Evolutionary conservation across 2,329 filamentous ascomycete genomes (phyloP), one percentile per base, ranked within the genome.

Genomic region (Aspergillus sp.): DNA sequence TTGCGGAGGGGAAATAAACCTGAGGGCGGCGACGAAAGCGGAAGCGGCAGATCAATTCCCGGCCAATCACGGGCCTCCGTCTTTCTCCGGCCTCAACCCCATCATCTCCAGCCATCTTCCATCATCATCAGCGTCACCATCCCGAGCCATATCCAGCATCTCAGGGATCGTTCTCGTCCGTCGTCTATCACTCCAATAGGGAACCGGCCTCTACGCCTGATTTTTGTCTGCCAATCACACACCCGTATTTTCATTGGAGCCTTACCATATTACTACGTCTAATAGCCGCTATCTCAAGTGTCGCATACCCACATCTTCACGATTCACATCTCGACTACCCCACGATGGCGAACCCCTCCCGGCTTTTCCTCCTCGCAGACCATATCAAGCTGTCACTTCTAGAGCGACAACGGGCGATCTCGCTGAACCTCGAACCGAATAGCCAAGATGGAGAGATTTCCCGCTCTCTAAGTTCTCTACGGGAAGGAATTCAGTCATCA

Each of bases 351-450:
- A 80, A 76, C 56, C 74, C 80, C 43, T 76, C 77, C 9, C 90
- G 96, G 68, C 83, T 97, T 56, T 88, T 90, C 66, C 84, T 97
- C 45, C 81, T 97, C 48, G 88, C 90, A 61, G 93, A 98, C 72
- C 91, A 97, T 70, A 87, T 97, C 76, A 96, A 97, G 71, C 81
- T 97, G 51, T 95, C 90, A 9, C 78, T 98, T 10, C 82, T 97
- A 28, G 93, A 97, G 73, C 83, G 91, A 48, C 85, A 94, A 71
- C 83, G 91, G 48, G 88, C 90, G 42, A 81, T 88, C 59, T 86
- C 82, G 9, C 78, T 95, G 40, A 83, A 88, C 56, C 79, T 95
- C 47, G 81, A 88, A 49, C 81, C 81, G 43, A 85, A 85, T 63
- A 82, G 83, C 19, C 88, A 95, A 68, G 89, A 96, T 71, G 85